These are phyloP conservation scores for Penicillium sp. DNA, from an alignment of 2,329 filamentous ascomycete genomes.

Conservation along the genomic window DNA sequence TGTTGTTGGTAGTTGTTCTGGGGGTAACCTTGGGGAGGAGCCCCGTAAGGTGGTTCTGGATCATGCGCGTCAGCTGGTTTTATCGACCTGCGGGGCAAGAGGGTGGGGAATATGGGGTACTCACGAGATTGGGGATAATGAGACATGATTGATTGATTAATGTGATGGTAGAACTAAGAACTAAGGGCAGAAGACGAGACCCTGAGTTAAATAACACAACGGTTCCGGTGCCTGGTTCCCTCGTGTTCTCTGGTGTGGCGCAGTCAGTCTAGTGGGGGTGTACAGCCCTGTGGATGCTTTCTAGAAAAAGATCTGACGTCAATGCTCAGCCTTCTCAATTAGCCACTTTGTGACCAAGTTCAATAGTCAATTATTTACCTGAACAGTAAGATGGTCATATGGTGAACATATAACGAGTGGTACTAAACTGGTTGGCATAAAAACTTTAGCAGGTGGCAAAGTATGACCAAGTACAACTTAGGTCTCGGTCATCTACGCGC, in stretches of 20 bases:
- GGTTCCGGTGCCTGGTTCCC: background rate
- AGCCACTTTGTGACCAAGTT: background rate
- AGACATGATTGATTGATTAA: constrained; percentile 14
- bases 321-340: constrained; percentile 2
- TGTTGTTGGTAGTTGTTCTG: constrained; percentile 11
- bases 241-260: constrained; percentile 17
- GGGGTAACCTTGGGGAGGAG: constrained; percentile 25
- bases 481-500: too few species aligned
- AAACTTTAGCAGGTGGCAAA: too few species aligned
- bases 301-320: constrained; percentile 12
- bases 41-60: constrained; percentile 2
- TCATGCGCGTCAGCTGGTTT: background rate
- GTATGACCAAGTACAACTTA: too few species aligned
- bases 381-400: background rate
- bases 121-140: constrained; percentile 23
- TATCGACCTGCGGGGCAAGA: background rate
- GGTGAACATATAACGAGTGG: too few species aligned
- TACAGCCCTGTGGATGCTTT: constrained; percentile 17
- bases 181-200: background rate
- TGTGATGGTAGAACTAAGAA: background rate
- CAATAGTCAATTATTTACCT: background rate
- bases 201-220: background rate
- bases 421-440: too few species aligned
- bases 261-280: constrained; percentile 17
- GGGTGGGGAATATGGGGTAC: background rate